Evolutionary conservation across 768 basidiomycete genomes (phyloP), one percentile per base, ranked within the genome.

Genomic region (Zangia roseola): DNA sequence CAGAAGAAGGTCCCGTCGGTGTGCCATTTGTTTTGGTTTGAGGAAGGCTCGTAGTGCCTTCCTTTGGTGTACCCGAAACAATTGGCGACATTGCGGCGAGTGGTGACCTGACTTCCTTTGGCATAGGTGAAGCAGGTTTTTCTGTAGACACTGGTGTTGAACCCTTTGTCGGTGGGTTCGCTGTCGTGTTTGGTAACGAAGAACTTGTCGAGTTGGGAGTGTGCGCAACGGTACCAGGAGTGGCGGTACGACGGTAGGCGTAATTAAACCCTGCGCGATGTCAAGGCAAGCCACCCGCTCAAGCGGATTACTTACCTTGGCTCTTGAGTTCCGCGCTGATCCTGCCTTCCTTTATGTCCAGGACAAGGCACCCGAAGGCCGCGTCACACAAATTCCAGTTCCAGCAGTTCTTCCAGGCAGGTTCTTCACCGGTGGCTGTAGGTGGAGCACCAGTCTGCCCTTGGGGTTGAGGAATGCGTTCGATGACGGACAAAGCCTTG

Each of bases 401-500:
- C 95, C 95, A 97, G 65, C 91, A 93, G 66, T 97, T 97, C 71
- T 97, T 99, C 97, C 97, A 99, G 0, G 91, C 85, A 4, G 87
- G 84, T 59, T 97, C 94, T 66, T 99, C 95, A 3, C 80, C 78
- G 3, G 79, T 75, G 9, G 77, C 73, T 1, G 78, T 74, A 8
- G 78, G 74, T 0, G 73, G 76, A 6, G 63, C 55, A 17, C 66
- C 68, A 4, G 58, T 61, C 16, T 68, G 65, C 28, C 68, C 67
- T 24, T 78, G 74, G 0, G 74, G 56, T 5, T 77, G 71, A 2
- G 94, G 94, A 6, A 97, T 71, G 39, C 91, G 82, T 58, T 90
- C 87, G 28, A 92, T 76, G 28, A 97, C 91, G 12, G 80, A 81
- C 38, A 97, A 72, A 1, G 91, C 90, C 73, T 97, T 97, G 69